Percentiles rank a stretch among this genome's conserved stretches.
Conservation (phyloP, 768 basidiomycete genomes). For the Trametes maxima region DNA sequence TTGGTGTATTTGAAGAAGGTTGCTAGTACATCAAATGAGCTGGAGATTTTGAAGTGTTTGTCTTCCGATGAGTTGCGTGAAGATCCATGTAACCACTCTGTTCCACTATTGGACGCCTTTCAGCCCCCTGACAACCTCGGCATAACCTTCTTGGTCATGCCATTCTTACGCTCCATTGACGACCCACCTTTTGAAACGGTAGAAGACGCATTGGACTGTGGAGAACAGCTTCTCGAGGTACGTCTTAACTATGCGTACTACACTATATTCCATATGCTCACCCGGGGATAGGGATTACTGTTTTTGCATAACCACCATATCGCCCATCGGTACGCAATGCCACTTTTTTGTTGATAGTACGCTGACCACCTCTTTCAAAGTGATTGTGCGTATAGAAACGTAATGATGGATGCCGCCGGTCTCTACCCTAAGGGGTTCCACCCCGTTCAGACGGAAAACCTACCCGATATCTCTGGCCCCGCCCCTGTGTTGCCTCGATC, state of each 20-base stretch:
- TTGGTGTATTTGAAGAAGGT: constrained; percentile 27
- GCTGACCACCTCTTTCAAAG: background rate
- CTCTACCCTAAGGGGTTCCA: constrained; percentile 29
- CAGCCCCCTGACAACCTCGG: background rate
- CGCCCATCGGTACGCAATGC: constrained; percentile 25
- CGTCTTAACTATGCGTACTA: background rate
- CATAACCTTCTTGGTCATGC: constrained; percentile 26
- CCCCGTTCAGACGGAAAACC: constrained; percentile 1
- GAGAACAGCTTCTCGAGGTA: constrained; percentile 27
- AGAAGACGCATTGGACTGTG: constrained; percentile 25
- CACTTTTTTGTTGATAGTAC: background rate
- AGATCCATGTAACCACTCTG: constrained; percentile 28
- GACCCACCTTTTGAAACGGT: constrained; percentile 22
- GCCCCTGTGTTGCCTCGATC: background rate
- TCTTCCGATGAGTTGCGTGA: constrained; percentile 5
- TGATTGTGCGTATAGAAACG: constrained; percentile 26
- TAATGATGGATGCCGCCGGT: constrained; percentile 29
- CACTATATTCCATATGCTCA: background rate
- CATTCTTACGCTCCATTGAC: constrained; percentile 23
- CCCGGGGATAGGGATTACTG: constrained; percentile 20
- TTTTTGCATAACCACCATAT: constrained; percentile 27
- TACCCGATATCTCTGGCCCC: background rate
- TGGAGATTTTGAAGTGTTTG: constrained; percentile 16
- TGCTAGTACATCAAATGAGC: background rate
- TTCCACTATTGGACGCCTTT: background rate